Evolutionary conservation across 1,284 basidiomycete genomes (phyloP), one percentile per base, ranked within the genome.

Genomic region (Gomphus sp.): DNA sequence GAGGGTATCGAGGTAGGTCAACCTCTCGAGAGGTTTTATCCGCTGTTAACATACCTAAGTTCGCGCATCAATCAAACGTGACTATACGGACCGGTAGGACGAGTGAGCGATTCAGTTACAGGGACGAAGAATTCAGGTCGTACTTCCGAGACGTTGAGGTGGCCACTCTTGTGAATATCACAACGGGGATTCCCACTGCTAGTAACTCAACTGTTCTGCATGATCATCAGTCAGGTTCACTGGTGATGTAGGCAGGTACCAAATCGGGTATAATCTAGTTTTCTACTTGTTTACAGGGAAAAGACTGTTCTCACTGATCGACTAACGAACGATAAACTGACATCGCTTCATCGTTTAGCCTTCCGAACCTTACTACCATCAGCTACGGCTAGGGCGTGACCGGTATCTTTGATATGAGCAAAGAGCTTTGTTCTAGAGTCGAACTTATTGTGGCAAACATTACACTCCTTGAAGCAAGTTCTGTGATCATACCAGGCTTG

Each of bases 381-480:
- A 39, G 67, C 66, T 55, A 67, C 66, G 14, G 83, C 85, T 33
- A 79, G 67, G 0, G 90, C 90, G 70, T 96, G 93, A 0, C 86
- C 89, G 6, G 80, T 81, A 48, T 82, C 79, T 41, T 77, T 80
- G 65, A 94, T 81, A 70, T 92, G 91, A 39, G 71, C 72, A 66
- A 96, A 96, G 11, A 96, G 72, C 67, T 88, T 90, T 1, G 89
- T 91, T 62, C 84, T 84, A 66, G 84, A 92, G 0, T 77, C 69
- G 67, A 95, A 96, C 0, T 66, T 58, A 50, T 76, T 69, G 16
- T 73, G 70, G 71, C 93, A 96, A 28, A 86, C 80, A 68, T 93
- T 89, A 72, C 93, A 96, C 41, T 64, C 67, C 34, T 51, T 18
- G 51, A 16, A n/a, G 28, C 25, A n/a, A 39, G 61, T 37, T 41